These are phyloP conservation scores for Phlebopus sp. DNA, from an alignment of 1,284 basidiomycete species.

Conservation along the genomic window DNA sequence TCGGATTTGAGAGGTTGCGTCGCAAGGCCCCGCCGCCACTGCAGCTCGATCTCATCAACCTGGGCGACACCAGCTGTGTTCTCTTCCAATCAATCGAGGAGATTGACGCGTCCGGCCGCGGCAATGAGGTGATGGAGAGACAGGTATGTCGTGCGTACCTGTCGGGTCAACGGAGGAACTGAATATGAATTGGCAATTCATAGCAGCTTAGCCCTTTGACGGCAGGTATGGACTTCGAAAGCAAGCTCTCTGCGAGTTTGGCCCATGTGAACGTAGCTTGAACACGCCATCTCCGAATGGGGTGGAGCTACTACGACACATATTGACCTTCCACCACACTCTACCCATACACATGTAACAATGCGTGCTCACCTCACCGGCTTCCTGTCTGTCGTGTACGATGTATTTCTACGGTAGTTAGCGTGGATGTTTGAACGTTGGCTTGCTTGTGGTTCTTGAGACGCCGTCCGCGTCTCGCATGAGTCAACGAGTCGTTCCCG, in stretches of 20 bases:
- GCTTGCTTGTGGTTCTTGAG: background rate
- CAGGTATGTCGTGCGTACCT: background rate
- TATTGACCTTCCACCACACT: background rate
- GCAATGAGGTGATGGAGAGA: background rate
- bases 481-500: too few species aligned
- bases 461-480: too few species aligned
- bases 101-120: background rate
- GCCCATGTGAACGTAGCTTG: background rate
- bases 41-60: background rate
- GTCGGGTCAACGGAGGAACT: background rate
- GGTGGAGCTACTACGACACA: background rate
- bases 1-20: conserved; percentile 4
- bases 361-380: background rate
- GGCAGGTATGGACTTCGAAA: conserved; percentile 2
- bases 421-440: background rate
- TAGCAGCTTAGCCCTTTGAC: conserved; percentile 5
- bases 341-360: background rate
- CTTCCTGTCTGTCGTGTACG: background rate
- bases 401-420: background rate
- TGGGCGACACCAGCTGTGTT: background rate
- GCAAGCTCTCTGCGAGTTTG: background rate
- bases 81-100: background rate
- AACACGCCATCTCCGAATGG: background rate
- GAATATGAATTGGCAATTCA: background rate
- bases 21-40: conserved; percentile 4